Conservation (phyloP, 2,329 filamentous ascomycete species). For the Colletotrichum brevisporum region DNA sequence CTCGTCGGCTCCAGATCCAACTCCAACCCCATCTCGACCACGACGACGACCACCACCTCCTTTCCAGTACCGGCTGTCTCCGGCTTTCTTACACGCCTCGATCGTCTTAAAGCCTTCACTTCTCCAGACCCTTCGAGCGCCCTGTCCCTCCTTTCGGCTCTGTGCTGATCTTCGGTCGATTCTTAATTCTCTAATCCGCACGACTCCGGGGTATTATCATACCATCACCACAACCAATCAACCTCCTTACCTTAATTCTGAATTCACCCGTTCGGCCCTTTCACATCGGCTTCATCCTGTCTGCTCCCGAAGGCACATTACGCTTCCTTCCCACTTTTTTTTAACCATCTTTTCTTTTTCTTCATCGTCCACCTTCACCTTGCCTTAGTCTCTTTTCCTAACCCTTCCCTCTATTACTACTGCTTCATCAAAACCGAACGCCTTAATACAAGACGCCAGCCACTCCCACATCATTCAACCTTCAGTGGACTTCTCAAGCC, state of each 20-base stretch:
- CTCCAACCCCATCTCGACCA: not conserved
- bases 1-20: too few species aligned
- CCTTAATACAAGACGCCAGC: not conserved
- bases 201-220: slow-evolving; percentile 17
- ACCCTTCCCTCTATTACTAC: slow-evolving; percentile 7
- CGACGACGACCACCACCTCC: not conserved
- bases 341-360: slow-evolving; percentile 3
- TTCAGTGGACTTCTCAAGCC: not conserved
- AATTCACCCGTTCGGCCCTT: slow-evolving; percentile 7
- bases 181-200: slow-evolving; percentile 25
- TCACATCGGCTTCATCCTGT: slow-evolving; percentile 27
- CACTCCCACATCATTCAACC: slow-evolving; percentile 1
- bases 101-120: slow-evolving; percentile 35
- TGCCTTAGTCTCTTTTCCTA: slow-evolving; percentile 23
- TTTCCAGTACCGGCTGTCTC: slow-evolving; percentile 13
- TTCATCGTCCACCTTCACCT: slow-evolving; percentile 15
- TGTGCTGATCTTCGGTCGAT: slow-evolving; percentile 35
- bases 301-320: slow-evolving; percentile 9
- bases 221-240: not conserved
- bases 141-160: slow-evolving; percentile 27
- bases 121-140: slow-evolving; percentile 26
- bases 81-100: slow-evolving; percentile 24
- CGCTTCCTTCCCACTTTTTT: slow-evolving; percentile 17
- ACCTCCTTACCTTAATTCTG: slow-evolving; percentile 13
- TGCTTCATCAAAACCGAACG: not conserved